These are phyloP conservation scores for Lactarius trivialis DNA, from an alignment of 768 basidiomycete genomes.

Conservation along the genomic window DNA sequence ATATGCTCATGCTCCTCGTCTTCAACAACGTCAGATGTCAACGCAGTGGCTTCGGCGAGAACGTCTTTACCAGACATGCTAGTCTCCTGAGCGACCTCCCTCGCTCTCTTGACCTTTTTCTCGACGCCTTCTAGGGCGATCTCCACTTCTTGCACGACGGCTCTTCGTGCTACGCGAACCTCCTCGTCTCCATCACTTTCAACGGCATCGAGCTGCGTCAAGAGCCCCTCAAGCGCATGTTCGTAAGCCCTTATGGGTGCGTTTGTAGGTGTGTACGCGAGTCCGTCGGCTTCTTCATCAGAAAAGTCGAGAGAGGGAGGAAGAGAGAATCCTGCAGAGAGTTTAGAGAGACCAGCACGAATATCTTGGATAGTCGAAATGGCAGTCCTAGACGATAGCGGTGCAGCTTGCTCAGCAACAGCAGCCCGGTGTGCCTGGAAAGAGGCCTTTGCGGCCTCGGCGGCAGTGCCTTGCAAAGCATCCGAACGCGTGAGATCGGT, in stretches of 20 bases:
- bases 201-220: conserved; percentile 62
- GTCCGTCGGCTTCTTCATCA: conserved; percentile 26
- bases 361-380: conserved; percentile 8
- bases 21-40: neutral
- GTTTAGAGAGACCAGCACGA: neutral
- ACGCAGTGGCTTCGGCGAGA: neutral
- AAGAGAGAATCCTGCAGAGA: conserved; percentile 14
- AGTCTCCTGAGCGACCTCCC: neutral
- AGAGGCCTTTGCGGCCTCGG: conserved; percentile 9
- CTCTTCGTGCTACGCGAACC: conserved; percentile 46
- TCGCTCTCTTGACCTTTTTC: conserved; percentile 5
- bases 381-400: neutral
- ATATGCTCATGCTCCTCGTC: neutral
- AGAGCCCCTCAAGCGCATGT: conserved; percentile 54
- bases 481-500: conserved; percentile 12
- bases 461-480: conserved; percentile 11
- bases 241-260: conserved; percentile 53
- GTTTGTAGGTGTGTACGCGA: conserved; percentile 59
- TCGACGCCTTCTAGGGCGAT: conserved; percentile 51
- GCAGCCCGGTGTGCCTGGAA: conserved; percentile 21
- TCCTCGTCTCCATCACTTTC: conserved; percentile 53
- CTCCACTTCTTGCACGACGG: conserved; percentile 54
- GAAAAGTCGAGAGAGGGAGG: conserved; percentile 14
- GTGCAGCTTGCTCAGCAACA: neutral
- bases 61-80: neutral